Conservation (phyloP, 345 rosid species). For the Heritiera littoralis region DNA sequence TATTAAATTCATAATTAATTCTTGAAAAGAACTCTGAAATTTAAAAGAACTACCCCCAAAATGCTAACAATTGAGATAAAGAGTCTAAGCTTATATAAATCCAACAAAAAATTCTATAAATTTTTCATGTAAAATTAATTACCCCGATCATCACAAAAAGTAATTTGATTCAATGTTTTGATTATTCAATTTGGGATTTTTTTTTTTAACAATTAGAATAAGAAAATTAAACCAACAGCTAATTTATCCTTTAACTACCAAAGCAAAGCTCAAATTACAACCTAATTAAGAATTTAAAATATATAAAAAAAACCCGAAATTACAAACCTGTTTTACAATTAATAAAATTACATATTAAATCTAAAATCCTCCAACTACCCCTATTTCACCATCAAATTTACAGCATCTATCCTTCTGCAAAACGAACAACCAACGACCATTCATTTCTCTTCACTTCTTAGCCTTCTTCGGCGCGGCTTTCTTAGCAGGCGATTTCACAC, state of each 20-base stretch:
- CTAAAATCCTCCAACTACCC: neutral
- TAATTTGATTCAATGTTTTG: too few species aligned
- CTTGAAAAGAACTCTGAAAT: too few species aligned
- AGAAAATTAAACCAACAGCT: neutral
- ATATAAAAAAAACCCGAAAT: neutral
- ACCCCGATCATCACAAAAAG: too few species aligned
- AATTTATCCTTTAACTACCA: neutral
- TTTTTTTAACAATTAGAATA: neutral
- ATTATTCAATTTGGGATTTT: neutral
- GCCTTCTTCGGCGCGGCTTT: constrained; percentile 32
- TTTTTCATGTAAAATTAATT: too few species aligned
- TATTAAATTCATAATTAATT: too few species aligned
- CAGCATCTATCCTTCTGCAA: neutral
- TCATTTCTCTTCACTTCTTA: constrained; percentile 28
- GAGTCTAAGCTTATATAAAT: too few species aligned
- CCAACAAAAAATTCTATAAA: too few species aligned
- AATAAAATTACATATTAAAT: neutral
- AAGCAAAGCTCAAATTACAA: neutral
- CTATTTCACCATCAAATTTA: constrained; percentile 13
- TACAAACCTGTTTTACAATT: neutral
- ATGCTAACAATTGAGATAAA: too few species aligned
- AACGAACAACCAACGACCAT: neutral
- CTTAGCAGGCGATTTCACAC: constrained; percentile 48
- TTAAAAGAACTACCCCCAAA: too few species aligned
- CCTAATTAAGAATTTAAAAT: neutral